Conservation (phyloP, 2,329 filamentous ascomycete genomes). For the Nemania sp. region DNA sequence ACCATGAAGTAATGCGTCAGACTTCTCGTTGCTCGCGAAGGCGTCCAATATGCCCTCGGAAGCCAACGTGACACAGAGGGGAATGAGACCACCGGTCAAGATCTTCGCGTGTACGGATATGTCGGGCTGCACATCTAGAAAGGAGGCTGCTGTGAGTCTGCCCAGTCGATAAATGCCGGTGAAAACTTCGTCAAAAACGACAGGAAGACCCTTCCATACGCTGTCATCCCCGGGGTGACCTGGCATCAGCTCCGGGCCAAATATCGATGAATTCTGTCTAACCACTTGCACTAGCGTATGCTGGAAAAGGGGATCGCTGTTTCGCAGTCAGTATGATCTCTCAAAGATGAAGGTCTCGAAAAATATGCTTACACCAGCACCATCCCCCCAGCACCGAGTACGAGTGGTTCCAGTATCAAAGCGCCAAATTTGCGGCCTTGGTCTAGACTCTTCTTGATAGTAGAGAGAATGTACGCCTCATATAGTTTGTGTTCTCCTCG, state of each 20-base stretch:
- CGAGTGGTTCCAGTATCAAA: conserved; percentile 76
- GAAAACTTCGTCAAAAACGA: conserved; percentile 87
- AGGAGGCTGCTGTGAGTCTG: conserved; percentile 68
- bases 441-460: conserved; percentile 54
- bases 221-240: conserved; percentile 9
- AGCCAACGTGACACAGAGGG: conserved; percentile 75
- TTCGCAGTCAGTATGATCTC: conserved; percentile 16
- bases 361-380: conserved; percentile 65
- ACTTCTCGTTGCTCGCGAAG: conserved; percentile 73
- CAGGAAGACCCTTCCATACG: conserved; percentile 72
- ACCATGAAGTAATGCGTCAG: conserved; percentile 77
- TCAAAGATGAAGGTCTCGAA: neutral
- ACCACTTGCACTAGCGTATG: conserved; percentile 68
- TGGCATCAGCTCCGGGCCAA: conserved; percentile 41
- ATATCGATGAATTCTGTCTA: conserved; percentile 60
- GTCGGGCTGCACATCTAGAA: conserved; percentile 70
- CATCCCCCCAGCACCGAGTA: conserved; percentile 85
- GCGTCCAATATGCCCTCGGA: conserved; percentile 72
- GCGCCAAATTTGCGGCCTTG: conserved; percentile 73
- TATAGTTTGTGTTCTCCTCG: conserved; percentile 57
- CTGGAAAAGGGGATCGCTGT: conserved; percentile 80
- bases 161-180: conserved; percentile 83
- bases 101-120: conserved; percentile 83
- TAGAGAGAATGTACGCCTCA: conserved; percentile 58
- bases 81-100: conserved; percentile 77